phyloP scores from a whole-genome alignment of 2,329 filamentous ascomycete species.

The Phialocephala sp. region DNA sequence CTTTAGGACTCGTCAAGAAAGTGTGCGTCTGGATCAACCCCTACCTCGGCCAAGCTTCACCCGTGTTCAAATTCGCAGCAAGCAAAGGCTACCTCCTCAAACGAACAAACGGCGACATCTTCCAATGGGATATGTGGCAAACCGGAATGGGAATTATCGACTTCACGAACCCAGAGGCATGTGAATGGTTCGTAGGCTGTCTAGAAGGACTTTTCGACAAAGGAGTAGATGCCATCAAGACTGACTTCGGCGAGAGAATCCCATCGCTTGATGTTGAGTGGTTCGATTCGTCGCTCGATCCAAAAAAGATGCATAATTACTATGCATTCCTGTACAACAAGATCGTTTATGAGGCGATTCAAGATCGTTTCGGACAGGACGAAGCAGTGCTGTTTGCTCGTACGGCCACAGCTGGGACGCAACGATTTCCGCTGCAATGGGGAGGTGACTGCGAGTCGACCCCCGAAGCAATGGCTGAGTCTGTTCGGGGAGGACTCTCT shows the following conservation, averaged over 20 bases:
- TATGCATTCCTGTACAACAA: constrained; percentile 68
- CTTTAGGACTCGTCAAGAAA: constrained; percentile 48
- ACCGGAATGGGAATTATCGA: constrained; percentile 67
- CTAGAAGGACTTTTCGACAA: constrained; percentile 61
- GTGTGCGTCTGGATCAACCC: constrained; percentile 69
- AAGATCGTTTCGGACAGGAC: constrained; percentile 52
- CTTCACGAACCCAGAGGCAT: constrained; percentile 66
- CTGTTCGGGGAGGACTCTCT: constrained; percentile 61
- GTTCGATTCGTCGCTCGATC: constrained; percentile 55
- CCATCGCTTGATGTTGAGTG: constrained; percentile 60
- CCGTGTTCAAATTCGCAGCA: constrained; percentile 60
- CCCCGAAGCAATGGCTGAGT: constrained; percentile 66
- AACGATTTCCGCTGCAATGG: constrained; percentile 65
- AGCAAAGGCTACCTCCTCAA: constrained; percentile 64
- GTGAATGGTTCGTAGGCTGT: constrained; percentile 59
- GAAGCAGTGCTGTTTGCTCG: constrained; percentile 64
- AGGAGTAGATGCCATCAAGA: constrained; percentile 67
- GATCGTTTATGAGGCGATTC: constrained; percentile 60
- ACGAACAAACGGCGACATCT: constrained; percentile 62
- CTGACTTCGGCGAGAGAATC: constrained; percentile 67
- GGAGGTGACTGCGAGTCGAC: constrained; percentile 68
- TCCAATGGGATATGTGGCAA: constrained; percentile 70
- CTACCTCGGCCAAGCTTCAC: constrained; percentile 65
- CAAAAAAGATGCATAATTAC: constrained; percentile 67
- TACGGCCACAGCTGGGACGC: constrained; percentile 62